Base-by-base conservation (phyloP, 306 rosid species). In the Abrus precatorius region DNA sequence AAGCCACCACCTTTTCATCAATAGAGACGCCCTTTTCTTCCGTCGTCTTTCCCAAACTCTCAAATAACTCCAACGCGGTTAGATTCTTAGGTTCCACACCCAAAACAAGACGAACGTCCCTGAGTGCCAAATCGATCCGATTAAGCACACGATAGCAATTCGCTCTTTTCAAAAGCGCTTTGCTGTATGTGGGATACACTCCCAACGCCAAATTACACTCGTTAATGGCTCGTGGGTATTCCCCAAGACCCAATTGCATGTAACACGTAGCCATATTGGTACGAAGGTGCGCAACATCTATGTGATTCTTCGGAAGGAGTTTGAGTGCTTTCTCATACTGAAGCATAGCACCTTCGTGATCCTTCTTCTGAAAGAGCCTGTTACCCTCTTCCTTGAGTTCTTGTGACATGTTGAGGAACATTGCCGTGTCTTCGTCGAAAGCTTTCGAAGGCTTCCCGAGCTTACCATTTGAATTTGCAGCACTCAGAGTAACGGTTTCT, bases 391-490 rank as follows among this genome's bases (percentile, higher is more conserved):
- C 72, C 54, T 12, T 67, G 9, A 67, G 28, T 54, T 67, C 72
- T 67, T 67, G 72, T 5, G 72, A 67, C 72, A 67, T 67, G 38
- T 10, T 67, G 1, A 67, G 43, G 72, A 67, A 67, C 72, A 67
- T 10, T 2, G 72, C 72, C 1, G 72, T 67, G 36, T 67, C 72
- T 67, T 67, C 72, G 20, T 67, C 72, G 9, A 67, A 66, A 1
- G 72, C 72, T 43, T 66, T 66, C 1, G 72, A 67, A 28, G 36
- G 1, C 1, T 67, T 67, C 3, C 9, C 72, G 3, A 4, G 14
- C n/a, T 67, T 67, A n/a, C 38, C 34, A 4, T 66, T 50, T 20
- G 72, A 7, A 9, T 43, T 64, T n/a, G 70, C 71, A 41, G n/a
- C 34, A 40, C 49, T 29, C 5, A 30, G 71, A 41, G 49, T 20